A percentile compares a stretch with the other conserved stretches of the same genome.
Conservation (phyloP, 2,329 filamentous ascomycete species). For the Colletotrichum gloeosporioides region DNA sequence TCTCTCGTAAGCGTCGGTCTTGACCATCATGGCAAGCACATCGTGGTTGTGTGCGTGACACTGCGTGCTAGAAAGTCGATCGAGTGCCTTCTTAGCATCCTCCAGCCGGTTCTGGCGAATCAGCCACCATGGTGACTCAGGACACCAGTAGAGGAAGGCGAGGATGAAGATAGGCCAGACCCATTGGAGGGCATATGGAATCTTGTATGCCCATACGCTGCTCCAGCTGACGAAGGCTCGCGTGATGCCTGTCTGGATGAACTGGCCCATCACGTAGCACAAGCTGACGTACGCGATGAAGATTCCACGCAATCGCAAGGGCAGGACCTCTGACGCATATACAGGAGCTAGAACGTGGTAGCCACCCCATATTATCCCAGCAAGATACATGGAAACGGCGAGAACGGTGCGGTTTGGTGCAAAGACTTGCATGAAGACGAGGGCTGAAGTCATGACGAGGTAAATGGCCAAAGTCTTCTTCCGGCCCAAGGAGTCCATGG, state of each 20-base stretch:
- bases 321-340: slow-evolving; percentile 49
- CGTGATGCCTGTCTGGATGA: slow-evolving; percentile 42
- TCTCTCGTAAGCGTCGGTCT: not conserved
- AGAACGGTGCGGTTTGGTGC: not conserved
- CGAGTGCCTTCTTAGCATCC: slow-evolving; percentile 24
- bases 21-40: not conserved
- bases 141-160: not conserved
- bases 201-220: slow-evolving; percentile 48
- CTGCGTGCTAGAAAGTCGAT: slow-evolving; percentile 25
- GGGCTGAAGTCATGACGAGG: not conserved
- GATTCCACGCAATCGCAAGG: slow-evolving; percentile 45
- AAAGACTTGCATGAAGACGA: not conserved
- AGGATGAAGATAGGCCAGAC: slow-evolving; percentile 45
- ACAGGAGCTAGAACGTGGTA: slow-evolving; percentile 34
- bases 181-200: slow-evolving; percentile 55
- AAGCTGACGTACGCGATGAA: slow-evolving; percentile 50
- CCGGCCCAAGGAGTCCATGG: not conserved
- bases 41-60: not conserved
- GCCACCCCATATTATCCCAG: not conserved
- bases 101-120: not conserved
- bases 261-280: slow-evolving; percentile 44
- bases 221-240: slow-evolving; percentile 35
- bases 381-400: not conserved
- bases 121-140: not conserved
- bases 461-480: not conserved